Evolutionary conservation across 2,329 filamentous ascomycete species (phyloP).

Genomic region (Alternaria hordeiaustralica): DNA sequence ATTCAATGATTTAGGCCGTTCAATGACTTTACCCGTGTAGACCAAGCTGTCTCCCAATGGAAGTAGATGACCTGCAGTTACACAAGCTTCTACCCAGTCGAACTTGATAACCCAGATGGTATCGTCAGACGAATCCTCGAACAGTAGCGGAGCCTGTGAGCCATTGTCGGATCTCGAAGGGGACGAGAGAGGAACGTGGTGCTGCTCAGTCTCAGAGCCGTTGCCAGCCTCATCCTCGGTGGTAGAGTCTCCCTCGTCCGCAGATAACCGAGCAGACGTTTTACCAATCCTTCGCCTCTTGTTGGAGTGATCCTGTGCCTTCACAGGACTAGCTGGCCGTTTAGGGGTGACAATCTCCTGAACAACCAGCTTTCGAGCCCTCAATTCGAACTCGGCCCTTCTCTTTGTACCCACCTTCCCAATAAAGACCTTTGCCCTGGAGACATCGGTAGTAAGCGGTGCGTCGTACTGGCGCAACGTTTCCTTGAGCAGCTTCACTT

Average conservation of each 20-base stretch:
- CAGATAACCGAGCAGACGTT: constrained; percentile 3
- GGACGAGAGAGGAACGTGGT: constrained; percentile 12
- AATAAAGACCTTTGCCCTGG: constrained; percentile 75
- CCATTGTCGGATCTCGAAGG: constrained; percentile 8
- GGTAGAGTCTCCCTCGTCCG: constrained; percentile 26
- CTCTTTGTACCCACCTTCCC: constrained; percentile 73
- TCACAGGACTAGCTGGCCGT: constrained; percentile 20
- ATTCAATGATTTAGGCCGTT: constrained; percentile 41
- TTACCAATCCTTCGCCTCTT: constrained; percentile 28
- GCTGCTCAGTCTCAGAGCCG: constrained; percentile 18
- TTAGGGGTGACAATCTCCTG: constrained; percentile 53
- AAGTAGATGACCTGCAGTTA: constrained; percentile 51
- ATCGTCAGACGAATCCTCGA: constrained; percentile 30
- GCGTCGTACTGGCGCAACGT: constrained; percentile 62
- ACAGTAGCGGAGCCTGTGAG: constrained; percentile 13
- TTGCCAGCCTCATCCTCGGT: constrained; percentile 28
- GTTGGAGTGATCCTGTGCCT: constrained; percentile 12
- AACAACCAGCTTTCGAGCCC: constrained; percentile 68
- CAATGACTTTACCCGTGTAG: constrained; percentile 57
- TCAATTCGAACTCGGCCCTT: constrained; percentile 79
- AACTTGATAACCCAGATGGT: constrained; percentile 59
- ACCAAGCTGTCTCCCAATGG: constrained; percentile 59
- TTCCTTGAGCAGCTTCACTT: constrained; percentile 69
- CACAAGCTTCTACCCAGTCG: constrained; percentile 61
- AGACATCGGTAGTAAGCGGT: constrained; percentile 72